Evolutionary conservation across 805 yeast species (phyloP).

Genomic region (Yarrowia porcina): DNA sequence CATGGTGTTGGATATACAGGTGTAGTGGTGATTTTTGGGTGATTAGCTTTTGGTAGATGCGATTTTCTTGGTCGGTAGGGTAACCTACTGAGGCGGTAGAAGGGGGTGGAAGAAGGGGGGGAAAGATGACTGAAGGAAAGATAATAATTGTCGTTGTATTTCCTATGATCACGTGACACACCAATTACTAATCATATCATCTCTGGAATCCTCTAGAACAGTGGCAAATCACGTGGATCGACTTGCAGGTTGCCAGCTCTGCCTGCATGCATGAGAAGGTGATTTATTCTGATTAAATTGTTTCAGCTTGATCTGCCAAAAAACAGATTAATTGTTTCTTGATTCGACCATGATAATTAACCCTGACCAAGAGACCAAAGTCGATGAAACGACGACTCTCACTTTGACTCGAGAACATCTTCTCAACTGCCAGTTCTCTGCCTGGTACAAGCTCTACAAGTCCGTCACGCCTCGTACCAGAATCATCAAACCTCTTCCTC

Average conservation of each 20-base stretch:
- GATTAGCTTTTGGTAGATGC: slow-evolving; percentile 27
- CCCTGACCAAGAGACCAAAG: neutral
- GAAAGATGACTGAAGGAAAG: too few relatives aligned
- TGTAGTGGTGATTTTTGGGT: slow-evolving; percentile 40
- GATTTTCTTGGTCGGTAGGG: slow-evolving; percentile 19
- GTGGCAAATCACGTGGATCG: slow-evolving; percentile 4
- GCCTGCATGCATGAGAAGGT: neutral
- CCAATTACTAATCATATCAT: too few relatives aligned
- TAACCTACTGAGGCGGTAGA: neutral
- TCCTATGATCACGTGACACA: neutral
- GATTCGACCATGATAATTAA: neutral
- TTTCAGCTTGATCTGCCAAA: neutral
- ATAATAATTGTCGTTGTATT: too few relatives aligned
- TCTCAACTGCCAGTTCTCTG: slow-evolving; percentile 51
- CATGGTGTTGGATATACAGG: slow-evolving; percentile 28
- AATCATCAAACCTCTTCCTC: slow-evolving; percentile 57
- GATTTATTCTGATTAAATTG: neutral
- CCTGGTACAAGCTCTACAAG: slow-evolving; percentile 57
- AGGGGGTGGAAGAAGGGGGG: too few relatives aligned
- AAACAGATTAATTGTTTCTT: too few relatives aligned
- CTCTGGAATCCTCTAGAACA: slow-evolving; percentile 14
- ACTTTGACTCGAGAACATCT: slow-evolving; percentile 40
- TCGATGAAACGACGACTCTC: neutral
- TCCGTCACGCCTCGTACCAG: slow-evolving; percentile 49
- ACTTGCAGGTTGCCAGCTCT: neutral